These are phyloP conservation scores for Thermothielavioides terrestris DNA, from an alignment of 495 filamentous ascomycete genomes.

Conservation along the genomic window DNA sequence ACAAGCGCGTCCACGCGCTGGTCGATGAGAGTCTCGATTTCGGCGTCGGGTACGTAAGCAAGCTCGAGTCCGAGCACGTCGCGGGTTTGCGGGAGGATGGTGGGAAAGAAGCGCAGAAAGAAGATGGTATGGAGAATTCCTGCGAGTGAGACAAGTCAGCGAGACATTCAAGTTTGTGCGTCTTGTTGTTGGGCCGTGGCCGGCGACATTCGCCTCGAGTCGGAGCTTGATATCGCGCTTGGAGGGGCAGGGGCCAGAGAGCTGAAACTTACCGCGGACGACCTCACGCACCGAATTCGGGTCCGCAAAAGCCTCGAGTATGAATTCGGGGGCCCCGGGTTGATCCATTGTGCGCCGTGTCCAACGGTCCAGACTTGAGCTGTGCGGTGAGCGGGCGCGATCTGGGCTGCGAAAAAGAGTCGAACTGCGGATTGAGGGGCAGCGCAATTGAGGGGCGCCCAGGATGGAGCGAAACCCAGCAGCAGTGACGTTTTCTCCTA, in stretches of 20 bases:
- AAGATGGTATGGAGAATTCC: conserved; percentile 95
- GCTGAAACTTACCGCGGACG: conserved; percentile 61
- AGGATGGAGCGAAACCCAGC: conserved; percentile 4
- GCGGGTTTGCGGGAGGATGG: conserved; percentile 70
- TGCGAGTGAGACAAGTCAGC: conserved; percentile 24
- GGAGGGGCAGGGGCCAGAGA: neutral
- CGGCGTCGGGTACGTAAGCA: conserved; percentile 76
- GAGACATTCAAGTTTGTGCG: no score
- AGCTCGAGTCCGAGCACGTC: conserved; percentile 90
- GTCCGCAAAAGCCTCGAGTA: conserved; percentile 76
- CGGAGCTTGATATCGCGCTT: no score
- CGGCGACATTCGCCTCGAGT: no score
- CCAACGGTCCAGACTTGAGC: neutral
- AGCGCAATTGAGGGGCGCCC: conserved; percentile 7
- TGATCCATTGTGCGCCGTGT: conserved; percentile 37
- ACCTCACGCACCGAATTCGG: conserved; percentile 78
- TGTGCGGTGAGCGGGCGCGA: neutral
- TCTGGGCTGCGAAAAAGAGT: neutral
- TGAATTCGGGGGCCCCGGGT: conserved; percentile 66
- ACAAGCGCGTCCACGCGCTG: conserved; percentile 70
- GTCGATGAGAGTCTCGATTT: conserved; percentile 89
- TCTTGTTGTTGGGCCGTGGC: neutral
- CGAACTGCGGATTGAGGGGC: conserved; percentile 1
- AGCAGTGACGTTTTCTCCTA: conserved; percentile 8
- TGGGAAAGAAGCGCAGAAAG: conserved; percentile 95